Percentiles rank a stretch among this genome's conserved stretches.
Conservation (phyloP, 805 yeast species). For the Myxozyma melibiosi region DNA sequence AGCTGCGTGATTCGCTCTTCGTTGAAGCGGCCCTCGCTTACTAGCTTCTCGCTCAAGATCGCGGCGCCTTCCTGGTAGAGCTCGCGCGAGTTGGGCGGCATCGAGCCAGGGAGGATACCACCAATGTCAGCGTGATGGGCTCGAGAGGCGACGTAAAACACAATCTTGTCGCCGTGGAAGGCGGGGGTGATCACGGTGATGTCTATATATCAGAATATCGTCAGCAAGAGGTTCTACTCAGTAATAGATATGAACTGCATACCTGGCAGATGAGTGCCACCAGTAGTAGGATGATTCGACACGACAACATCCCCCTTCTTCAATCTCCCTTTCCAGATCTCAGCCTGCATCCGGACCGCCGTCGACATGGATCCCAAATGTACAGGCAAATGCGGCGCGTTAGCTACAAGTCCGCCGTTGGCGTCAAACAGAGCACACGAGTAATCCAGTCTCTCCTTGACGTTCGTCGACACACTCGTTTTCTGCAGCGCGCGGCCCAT, state of each 20-base stretch:
- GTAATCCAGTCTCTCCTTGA: constrained; percentile 79
- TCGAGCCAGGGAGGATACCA: constrained; percentile 86
- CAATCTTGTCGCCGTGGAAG: constrained; percentile 55
- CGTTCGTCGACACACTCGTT: constrained; percentile 80
- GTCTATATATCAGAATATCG: constrained; percentile 55
- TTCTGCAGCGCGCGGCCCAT: constrained; percentile 81
- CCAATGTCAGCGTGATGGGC: constrained; percentile 98
- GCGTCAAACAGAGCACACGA: constrained; percentile 82
- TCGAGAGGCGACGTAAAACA: constrained; percentile 89
- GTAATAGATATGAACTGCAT: not conserved
- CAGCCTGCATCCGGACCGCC: constrained; percentile 67
- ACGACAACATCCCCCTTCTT: constrained; percentile 74
- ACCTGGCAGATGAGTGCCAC: constrained; percentile 80
- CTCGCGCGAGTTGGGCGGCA: constrained; percentile 89
- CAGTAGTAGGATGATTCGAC: constrained; percentile 78
- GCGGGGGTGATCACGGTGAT: constrained; percentile 93
- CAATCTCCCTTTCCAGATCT: constrained; percentile 63
- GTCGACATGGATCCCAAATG: constrained; percentile 87
- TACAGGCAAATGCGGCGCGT: constrained; percentile 87
- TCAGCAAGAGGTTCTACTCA: not conserved
- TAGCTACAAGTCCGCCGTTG: constrained; percentile 78
- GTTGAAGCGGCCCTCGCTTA: constrained; percentile 71
- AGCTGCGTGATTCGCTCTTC: constrained; percentile 65
- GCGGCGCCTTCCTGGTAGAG: constrained; percentile 91
- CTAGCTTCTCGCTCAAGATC: constrained; percentile 75